Evolutionary conservation across 106 monocot genomes (phyloP).

Genomic region (Hemerocallis citrina): DNA sequence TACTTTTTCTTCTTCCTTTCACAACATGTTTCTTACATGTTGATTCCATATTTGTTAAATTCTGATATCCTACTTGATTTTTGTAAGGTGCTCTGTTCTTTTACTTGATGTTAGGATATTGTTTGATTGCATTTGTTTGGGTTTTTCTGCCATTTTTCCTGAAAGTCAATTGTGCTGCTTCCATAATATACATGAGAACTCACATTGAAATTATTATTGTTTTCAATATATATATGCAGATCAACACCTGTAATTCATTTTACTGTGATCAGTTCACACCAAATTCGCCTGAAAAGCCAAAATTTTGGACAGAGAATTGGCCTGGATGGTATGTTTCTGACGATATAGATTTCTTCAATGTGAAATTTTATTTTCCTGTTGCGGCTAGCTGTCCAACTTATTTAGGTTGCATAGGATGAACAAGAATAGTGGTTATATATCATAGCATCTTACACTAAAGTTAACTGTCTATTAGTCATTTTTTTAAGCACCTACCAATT

Average conservation of each 20-base stretch:
- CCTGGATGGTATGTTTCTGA: conserved; percentile 72
- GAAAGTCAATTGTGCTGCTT: not conserved
- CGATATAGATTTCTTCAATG: not conserved
- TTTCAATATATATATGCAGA: conserved; percentile 36
- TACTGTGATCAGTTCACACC: conserved; percentile 89
- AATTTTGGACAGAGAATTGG: conserved; percentile 98
- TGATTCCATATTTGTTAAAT: no score
- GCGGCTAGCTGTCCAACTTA: not conserved
- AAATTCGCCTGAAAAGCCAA: conserved; percentile 76
- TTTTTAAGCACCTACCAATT: no score
- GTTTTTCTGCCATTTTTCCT: not conserved
- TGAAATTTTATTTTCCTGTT: not conserved
- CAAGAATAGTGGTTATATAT: no score
- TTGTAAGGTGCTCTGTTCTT: no score
- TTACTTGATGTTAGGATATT: no score
- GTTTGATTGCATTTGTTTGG: not conserved
- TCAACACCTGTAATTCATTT: conserved; percentile 96
- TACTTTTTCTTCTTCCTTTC: no score
- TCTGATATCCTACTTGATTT: no score
- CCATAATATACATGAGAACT: not conserved
- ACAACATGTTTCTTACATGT: no score
- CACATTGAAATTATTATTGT: not conserved
- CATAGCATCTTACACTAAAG: no score
- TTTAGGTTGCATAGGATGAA: no score
- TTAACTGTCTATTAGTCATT: no score